Base-by-base conservation (phyloP, 2,329 filamentous ascomycete genomes). In the Dactylonectria macrodidyma region DNA sequence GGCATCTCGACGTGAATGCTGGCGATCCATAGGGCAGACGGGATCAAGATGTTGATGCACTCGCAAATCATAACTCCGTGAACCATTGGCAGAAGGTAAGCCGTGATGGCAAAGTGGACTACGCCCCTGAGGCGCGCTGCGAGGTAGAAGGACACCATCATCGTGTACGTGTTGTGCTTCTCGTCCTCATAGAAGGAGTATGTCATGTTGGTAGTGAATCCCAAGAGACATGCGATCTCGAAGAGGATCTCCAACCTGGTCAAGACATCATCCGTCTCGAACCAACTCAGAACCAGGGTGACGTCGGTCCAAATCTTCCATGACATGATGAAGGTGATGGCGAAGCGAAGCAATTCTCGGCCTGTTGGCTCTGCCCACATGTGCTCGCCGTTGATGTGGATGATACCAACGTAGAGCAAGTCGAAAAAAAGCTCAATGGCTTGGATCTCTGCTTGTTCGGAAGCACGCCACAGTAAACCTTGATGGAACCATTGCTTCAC, bases 401-500 rank as follows among this genome's bases (percentile, higher is more conserved):
- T 86, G 67, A 92, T 91, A 9, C 89, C 89, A 26, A 90, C 88
- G 67, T 90, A 91, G 44, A 91, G 83, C 44, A 91, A 81, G 73
- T 91, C 90, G 12, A 91, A 85, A 72, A 91, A 91, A 1, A 92
- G 84, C 76, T 92, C 90, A 73, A 91, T 91, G 16, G 84, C 86
- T 70, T 88, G 88, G 7, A 91, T 88, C 77, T 91, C 85, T n/a
- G 89, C 88, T 22, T 83, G 81, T 58, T 87, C 85, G 8, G 84
- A 84, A 2, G 88, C 86, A 57, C 90, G 83, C 90, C 90, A 92
- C 8, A 92, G 78, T 12, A 92, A 82, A 0, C 89, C 89, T 66
- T 88, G 88, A 75, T 92, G 89, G 73, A 91, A 91, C 79, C 91
- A 91, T 79, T 92, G 90, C 65, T 89, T 84, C 3, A 92, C 83